Evolutionary conservation across 1,139 yeast genomes (phyloP).

Genomic region (Scheffersomyces parashehatae): DNA sequence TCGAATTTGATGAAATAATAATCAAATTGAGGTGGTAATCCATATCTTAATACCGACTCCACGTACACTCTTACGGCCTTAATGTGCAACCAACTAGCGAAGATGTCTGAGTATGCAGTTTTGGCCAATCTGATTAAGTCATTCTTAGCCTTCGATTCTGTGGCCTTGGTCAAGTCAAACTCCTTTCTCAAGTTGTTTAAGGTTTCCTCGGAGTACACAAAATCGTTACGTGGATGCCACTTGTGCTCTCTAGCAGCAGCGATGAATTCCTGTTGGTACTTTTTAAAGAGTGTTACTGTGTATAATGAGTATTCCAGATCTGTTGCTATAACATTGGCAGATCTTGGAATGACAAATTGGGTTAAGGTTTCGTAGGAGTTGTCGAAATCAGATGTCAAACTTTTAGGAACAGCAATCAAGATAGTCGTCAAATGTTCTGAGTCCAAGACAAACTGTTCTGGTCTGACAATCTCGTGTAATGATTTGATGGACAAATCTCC

Average conservation of each 20-base stretch:
- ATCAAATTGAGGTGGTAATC: constrained; percentile 90
- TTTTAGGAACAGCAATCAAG: constrained; percentile 83
- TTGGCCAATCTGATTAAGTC: constrained; percentile 81
- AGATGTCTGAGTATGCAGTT: constrained; percentile 84
- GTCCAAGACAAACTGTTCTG: constrained; percentile 79
- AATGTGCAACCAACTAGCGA: constrained; percentile 86
- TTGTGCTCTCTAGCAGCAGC: constrained; percentile 77
- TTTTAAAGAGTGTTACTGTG: constrained; percentile 83
- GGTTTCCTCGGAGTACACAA: constrained; percentile 77
- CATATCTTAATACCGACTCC: constrained; percentile 83
- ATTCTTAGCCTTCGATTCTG: constrained; percentile 72
- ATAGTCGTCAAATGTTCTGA: constrained; percentile 86
- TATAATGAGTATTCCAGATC: constrained; percentile 77
- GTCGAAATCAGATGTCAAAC: constrained; percentile 58
- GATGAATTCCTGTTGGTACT: constrained; percentile 68
- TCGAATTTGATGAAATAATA: constrained; percentile 56
- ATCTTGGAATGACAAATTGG: constrained; percentile 87
- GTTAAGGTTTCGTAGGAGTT: constrained; percentile 73
- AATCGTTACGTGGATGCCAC: constrained; percentile 89
- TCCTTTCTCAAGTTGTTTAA: constrained; percentile 76
- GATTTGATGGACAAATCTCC: constrained; percentile 93
- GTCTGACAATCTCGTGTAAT: constrained; percentile 82
- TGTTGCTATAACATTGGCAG: constrained; percentile 66
- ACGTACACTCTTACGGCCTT: constrained; percentile 61
- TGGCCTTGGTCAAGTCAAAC: constrained; percentile 69